These are phyloP conservation scores for Lolium rigidum DNA, from an alignment of 176 grass and related monocot genomes.

Conservation along the genomic window DNA sequence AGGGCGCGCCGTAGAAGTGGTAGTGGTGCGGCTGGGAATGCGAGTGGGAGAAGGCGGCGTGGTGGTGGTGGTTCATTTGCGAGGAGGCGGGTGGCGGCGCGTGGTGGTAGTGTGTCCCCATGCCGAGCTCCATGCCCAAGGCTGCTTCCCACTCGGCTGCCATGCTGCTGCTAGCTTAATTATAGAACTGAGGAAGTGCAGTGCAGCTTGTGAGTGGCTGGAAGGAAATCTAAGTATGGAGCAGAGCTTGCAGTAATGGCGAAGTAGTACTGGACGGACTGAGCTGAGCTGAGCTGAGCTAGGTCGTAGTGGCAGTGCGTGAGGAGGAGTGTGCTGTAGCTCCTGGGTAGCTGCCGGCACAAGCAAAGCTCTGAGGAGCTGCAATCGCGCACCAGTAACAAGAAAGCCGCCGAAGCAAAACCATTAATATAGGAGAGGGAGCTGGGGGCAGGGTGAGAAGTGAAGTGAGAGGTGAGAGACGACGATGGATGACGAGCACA, in stretches of 20 bases:
- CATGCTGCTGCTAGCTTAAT: slow-evolving; percentile 36
- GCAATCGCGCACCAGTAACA: slow-evolving; percentile 35
- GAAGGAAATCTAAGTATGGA: neutral
- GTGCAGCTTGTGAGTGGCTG: neutral
- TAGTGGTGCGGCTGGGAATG: slow-evolving; percentile 23
- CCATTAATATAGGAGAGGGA: slow-evolving; percentile 31
- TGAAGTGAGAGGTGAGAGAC: neutral
- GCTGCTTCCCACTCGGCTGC: slow-evolving; percentile 61
- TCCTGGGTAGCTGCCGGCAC: neutral
- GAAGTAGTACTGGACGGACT: neutral
- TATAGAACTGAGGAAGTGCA: neutral
- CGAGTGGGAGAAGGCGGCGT: neutral
- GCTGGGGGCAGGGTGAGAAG: neutral
- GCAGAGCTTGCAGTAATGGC: slow-evolving; percentile 14
- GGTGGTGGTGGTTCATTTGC: slow-evolving; percentile 32
- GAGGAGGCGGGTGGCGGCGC: neutral
- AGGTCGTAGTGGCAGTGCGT: neutral
- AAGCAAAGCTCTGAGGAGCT: slow-evolving; percentile 18
- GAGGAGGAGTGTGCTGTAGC: neutral
- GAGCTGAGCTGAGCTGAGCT: neutral
- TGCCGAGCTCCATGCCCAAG: slow-evolving; percentile 57
- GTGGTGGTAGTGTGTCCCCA: slow-evolving; percentile 40
- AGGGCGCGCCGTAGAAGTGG: slow-evolving; percentile 7
- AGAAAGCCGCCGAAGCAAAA: slow-evolving; percentile 33
- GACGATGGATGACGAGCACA: neutral